Percentiles rank a stretch among this genome's conserved stretches.
Conservation (phyloP, 257 asterid genomes). For the Pogostemon cablin region DNA sequence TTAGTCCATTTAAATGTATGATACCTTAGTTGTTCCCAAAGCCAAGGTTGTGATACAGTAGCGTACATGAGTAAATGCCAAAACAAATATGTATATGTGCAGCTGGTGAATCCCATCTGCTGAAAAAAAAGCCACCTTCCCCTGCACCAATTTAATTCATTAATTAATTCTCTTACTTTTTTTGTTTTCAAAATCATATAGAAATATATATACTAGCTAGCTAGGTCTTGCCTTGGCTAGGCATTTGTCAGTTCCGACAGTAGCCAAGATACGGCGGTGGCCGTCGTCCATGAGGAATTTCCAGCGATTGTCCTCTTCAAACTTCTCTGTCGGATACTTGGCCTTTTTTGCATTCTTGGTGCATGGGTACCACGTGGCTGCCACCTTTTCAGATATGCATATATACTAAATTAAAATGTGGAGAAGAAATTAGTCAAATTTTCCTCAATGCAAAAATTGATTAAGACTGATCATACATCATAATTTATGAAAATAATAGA, state of each 20-base stretch:
- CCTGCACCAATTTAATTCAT: slow-evolving; percentile 43
- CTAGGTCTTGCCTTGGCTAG: slow-evolving; percentile 49
- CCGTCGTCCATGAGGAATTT: slow-evolving; percentile 44
- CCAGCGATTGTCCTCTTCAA: slow-evolving; percentile 46
- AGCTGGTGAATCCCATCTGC: slow-evolving; percentile 74
- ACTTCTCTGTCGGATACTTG: neutral
- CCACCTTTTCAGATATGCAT: slow-evolving; percentile 66
- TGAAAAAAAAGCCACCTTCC: slow-evolving; percentile 68
- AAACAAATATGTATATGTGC: slow-evolving; percentile 73
- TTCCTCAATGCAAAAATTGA: too few relatives aligned
- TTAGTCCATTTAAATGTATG: too few relatives aligned
- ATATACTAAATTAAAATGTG: slow-evolving; percentile 23
- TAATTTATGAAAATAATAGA: too few relatives aligned
- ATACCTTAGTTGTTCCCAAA: slow-evolving; percentile 80
- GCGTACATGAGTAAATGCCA: slow-evolving; percentile 75
- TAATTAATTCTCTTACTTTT: neutral
- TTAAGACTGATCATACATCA: too few relatives aligned
- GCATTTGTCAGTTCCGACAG: slow-evolving; percentile 51
- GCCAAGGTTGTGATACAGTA: slow-evolving; percentile 67
- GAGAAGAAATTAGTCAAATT: too few relatives aligned
- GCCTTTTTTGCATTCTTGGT: slow-evolving; percentile 41
- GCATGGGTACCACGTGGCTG: slow-evolving; percentile 59
- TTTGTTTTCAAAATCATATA: neutral
- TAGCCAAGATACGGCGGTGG: slow-evolving; percentile 38
- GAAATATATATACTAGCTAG: neutral